Conservation (phyloP, 305 asterid genomes). For the Fraxinus xanthoxyloides region DNA sequence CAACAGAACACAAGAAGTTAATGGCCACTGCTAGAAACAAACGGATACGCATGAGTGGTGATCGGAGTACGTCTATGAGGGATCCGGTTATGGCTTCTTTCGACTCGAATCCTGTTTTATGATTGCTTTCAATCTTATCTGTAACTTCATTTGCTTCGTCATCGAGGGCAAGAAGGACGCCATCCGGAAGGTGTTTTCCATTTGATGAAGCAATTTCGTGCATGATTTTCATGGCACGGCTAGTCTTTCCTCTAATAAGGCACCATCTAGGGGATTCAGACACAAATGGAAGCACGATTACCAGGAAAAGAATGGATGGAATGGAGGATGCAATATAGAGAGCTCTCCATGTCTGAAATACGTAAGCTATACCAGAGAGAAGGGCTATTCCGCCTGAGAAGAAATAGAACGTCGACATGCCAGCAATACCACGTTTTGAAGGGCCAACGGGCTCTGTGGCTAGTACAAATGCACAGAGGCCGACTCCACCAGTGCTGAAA, state of each 20-base stretch:
- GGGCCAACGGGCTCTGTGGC: slow-evolving; percentile 91
- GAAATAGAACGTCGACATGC: slow-evolving; percentile 93
- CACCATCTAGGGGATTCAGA: slow-evolving; percentile 90
- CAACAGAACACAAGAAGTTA: slow-evolving; percentile 70
- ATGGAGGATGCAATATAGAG: slow-evolving; percentile 67
- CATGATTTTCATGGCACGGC: slow-evolving; percentile 55
- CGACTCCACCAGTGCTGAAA: slow-evolving; percentile 84
- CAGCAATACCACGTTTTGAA: slow-evolving; percentile 62
- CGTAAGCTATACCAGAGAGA: slow-evolving; percentile 61
- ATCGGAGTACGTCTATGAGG: slow-evolving; percentile 50
- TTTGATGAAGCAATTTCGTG: slow-evolving; percentile 48
- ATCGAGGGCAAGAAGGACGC: slow-evolving; percentile 50
- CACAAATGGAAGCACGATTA: slow-evolving; percentile 56
- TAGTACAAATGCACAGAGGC: slow-evolving; percentile 82
- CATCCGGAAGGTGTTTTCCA: slow-evolving; percentile 43
- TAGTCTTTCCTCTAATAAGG: slow-evolving; percentile 56
- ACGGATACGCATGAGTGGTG: slow-evolving; percentile 54
- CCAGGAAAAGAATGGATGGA: slow-evolving; percentile 56
- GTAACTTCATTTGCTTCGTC: slow-evolving; percentile 30
- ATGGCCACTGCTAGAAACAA: slow-evolving; percentile 60
- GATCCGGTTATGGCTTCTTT: slow-evolving; percentile 54
- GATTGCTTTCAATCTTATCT: not conserved
- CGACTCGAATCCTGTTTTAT: slow-evolving; percentile 11
- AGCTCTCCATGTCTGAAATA: slow-evolving; percentile 62
- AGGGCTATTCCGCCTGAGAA: slow-evolving; percentile 75